Evolutionary conservation across 2,329 filamentous ascomycete species (phyloP).

Genomic region (Didymosphaeria variabile): DNA sequence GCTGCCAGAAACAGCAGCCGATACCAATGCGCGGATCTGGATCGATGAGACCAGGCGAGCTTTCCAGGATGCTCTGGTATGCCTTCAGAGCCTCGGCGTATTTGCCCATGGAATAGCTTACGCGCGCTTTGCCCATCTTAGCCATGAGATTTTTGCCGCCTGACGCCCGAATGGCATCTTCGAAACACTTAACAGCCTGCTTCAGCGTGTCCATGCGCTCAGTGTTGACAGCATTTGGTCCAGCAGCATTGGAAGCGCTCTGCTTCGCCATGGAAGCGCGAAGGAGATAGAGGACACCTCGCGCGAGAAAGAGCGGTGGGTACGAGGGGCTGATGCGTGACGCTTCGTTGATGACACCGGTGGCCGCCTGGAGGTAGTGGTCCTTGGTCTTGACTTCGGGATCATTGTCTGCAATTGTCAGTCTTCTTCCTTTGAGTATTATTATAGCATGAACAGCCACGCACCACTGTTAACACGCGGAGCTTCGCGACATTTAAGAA

Average conservation of each 20-base stretch:
- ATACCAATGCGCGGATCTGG: conserved; percentile 96
- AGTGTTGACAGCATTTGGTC: conserved; percentile 69
- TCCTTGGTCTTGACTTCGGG: conserved; percentile 91
- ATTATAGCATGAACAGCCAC: not conserved
- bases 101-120: conserved; percentile 85
- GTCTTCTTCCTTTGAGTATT: not conserved
- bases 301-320: conserved; percentile 87
- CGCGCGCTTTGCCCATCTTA: conserved; percentile 86
- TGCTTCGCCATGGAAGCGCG: conserved; percentile 77
- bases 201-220: conserved; percentile 82
- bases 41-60: conserved; percentile 87
- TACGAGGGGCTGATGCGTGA: conserved; percentile 92
- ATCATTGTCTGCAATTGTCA: conserved; percentile 52
- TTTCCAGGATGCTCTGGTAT: conserved; percentile 87
- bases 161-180: conserved; percentile 88
- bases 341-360: conserved; percentile 92
- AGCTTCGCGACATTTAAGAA: conserved; percentile 87
- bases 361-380: conserved; percentile 89
- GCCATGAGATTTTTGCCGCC: conserved; percentile 91
- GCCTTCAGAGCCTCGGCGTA: conserved; percentile 82
- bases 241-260: conserved; percentile 73
- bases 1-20: conserved; percentile 95
- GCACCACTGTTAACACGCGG: conserved; percentile 68
- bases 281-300: conserved; percentile 87
- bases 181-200: conserved; percentile 89